Conservation (phyloP, 179 eudicot species). For the Patellifolia procumbens region DNA sequence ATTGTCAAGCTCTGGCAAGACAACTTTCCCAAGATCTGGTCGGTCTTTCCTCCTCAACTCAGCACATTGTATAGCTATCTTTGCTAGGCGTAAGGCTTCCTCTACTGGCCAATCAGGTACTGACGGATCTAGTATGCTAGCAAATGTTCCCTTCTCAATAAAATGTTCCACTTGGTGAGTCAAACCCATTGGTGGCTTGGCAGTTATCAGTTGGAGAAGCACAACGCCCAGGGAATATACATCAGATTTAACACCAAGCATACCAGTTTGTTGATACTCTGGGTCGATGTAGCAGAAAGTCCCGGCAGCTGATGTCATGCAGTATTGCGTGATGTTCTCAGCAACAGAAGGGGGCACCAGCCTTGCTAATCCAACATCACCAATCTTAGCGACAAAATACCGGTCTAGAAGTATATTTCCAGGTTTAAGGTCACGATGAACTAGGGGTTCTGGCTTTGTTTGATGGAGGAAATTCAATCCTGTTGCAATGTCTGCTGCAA, state of each 20-base stretch:
- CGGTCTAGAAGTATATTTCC: conserved; percentile 45
- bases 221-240: conserved; percentile 47
- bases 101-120: conserved; percentile 54
- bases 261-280: conserved; percentile 50
- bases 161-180: conserved; percentile 32
- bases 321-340: conserved; percentile 43
- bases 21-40: conserved; percentile 47
- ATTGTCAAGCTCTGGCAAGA: conserved; percentile 44
- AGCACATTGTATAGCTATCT: conserved; percentile 48
- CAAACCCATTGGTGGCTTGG: conserved; percentile 45
- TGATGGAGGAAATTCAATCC: conserved; percentile 52
- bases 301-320: conserved; percentile 48
- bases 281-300: conserved; percentile 53
- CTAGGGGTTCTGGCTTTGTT: conserved; percentile 54
- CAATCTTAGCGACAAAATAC: conserved; percentile 49
- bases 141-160: conserved; percentile 35
- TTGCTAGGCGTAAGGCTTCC: conserved; percentile 46
- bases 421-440: conserved; percentile 53
- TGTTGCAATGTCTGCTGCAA: conserved; percentile 50
- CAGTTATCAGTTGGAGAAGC: conserved; percentile 47
- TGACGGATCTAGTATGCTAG: conserved; percentile 33
- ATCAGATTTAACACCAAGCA: conserved; percentile 50
- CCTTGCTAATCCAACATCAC: conserved; percentile 50
- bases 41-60: conserved; percentile 51
- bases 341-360: conserved; percentile 49